A percentile compares a stretch with the other conserved stretches of the same genome.
phyloP scores from a whole-genome alignment of 345 rosid species.

The Xanthoceras sorbifolium region DNA sequence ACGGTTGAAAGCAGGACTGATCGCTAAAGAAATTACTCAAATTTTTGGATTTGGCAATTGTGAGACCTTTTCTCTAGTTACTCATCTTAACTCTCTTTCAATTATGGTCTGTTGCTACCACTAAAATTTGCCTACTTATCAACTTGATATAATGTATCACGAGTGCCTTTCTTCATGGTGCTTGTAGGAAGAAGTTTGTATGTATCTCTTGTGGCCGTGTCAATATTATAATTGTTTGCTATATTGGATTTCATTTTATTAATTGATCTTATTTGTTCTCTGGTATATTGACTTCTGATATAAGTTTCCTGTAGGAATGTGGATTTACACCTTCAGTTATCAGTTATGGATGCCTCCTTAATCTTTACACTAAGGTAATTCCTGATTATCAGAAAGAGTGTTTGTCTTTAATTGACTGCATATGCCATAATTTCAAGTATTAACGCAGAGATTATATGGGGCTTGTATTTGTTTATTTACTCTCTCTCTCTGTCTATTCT shows the following conservation, averaged over 20 bases:
- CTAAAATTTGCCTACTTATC: background rate
- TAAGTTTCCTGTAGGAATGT: constrained; percentile 61
- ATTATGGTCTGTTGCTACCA: background rate
- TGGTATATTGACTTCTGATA: constrained; percentile 7
- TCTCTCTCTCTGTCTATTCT: background rate
- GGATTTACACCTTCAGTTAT: constrained; percentile 85
- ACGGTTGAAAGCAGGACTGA: background rate
- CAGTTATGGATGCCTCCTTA: constrained; percentile 91
- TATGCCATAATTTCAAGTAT: background rate
- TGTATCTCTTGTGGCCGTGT: background rate
- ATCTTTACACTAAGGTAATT: constrained; percentile 77
- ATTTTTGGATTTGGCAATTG: background rate
- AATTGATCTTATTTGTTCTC: background rate
- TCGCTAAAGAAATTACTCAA: background rate
- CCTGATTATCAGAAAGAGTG: background rate
- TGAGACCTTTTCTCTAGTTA: background rate
- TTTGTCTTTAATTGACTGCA: background rate
- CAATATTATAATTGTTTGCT: background rate
- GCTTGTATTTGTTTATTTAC: background rate
- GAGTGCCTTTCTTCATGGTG: background rate
- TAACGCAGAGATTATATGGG: background rate
- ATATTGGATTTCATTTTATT: background rate
- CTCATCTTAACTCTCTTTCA: background rate
- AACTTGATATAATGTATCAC: background rate
- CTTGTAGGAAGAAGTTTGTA: background rate